Evolutionary conservation across 169 alveolate species (phyloP).

Genomic region (Toxoplasma gondii): DNA sequence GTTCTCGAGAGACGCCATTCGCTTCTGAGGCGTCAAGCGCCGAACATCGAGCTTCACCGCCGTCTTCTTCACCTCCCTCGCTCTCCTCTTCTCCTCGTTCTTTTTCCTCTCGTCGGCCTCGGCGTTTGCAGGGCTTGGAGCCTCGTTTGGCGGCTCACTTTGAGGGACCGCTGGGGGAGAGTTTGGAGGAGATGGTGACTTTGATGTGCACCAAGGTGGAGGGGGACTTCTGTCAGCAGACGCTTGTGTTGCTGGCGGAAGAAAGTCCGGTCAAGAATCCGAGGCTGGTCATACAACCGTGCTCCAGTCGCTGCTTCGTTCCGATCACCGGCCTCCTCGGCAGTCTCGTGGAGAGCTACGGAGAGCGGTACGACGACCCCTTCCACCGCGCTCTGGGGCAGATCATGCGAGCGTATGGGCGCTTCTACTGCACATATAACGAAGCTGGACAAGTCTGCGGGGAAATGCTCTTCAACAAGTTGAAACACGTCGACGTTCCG

Average conservation of each 20-base stretch:
- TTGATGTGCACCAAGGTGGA: conserved; percentile 73
- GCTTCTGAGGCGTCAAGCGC: not conserved
- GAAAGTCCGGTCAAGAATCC: conserved; percentile 74
- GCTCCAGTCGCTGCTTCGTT: conserved; percentile 76
- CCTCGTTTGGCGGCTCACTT: conserved; percentile 29
- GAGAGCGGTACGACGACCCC: conserved; percentile 73
- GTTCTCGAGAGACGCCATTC: not conserved
- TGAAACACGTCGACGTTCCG: conserved; percentile 7
- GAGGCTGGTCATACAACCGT: conserved; percentile 73
- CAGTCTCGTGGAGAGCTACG: conserved; percentile 71
- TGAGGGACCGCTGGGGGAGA: conserved; percentile 73
- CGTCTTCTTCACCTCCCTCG: too few relatives aligned
- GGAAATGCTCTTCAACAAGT: conserved; percentile 68
- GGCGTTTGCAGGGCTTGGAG: conserved; percentile 2
- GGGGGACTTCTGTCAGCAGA: conserved; percentile 76
- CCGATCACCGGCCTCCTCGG: conserved; percentile 76
- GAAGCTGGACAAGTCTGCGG: conserved; percentile 75
- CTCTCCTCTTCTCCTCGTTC: not conserved
- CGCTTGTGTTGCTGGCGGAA: conserved; percentile 72
- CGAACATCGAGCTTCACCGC: too few relatives aligned
- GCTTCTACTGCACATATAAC: conserved; percentile 73
- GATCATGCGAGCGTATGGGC: conserved; percentile 74
- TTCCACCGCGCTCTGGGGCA: conserved; percentile 72
- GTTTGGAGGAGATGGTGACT: conserved; percentile 70
- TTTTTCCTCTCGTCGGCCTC: not conserved